Evolutionary conservation across 495 filamentous ascomycete species (phyloP), one percentile per base, ranked within the genome.

Genomic region (Darksidea phi): DNA sequence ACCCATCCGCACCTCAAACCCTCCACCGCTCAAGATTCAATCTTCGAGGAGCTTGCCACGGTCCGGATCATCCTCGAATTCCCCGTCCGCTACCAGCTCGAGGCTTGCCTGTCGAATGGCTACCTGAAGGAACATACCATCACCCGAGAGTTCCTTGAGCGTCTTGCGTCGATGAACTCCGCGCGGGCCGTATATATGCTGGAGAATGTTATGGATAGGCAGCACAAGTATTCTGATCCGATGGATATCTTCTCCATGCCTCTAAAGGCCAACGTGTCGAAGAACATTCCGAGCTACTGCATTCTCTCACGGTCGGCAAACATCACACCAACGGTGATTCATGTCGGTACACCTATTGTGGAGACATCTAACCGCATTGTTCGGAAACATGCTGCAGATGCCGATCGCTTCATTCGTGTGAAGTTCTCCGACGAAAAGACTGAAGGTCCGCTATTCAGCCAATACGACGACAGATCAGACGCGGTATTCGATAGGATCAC

Each of bases 291-390:
- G 0, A 59, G 73, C 0, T 87, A 95, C 67, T 95, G 88, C 64
- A 83, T 80, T n/a, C 81, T 86, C 63, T 75, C 89, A 41, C 85
- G 89, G 15, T 86, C 88, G 42, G 91, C 86, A 0, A 85, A 81
- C 2, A 71, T 98, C 20, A 97, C 94, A 0, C 91, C 94, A 5
- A 90, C 87, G 0, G 90, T 85, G 5, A 79, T 98, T 4, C 85
- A 87, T 68, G 90, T 87, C 64, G 85, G 78, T 57, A 87, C 84
- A 0, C 91, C 95, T 0, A 82, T 79, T 0, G 82, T 95, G 0
- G 94, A 98, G 66, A 88, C 85, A 0, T 91, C 93, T 0, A 98
- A 98, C 67, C 83, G 93, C 6, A 85, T 98, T 3, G 81, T 95
- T 25, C 82, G 94, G 36, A 78, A 86, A 10, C 95, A 85, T 70